Evolutionary conservation across 805 yeast species (phyloP).

Genomic region (Yamadazyma kitorensis): DNA sequence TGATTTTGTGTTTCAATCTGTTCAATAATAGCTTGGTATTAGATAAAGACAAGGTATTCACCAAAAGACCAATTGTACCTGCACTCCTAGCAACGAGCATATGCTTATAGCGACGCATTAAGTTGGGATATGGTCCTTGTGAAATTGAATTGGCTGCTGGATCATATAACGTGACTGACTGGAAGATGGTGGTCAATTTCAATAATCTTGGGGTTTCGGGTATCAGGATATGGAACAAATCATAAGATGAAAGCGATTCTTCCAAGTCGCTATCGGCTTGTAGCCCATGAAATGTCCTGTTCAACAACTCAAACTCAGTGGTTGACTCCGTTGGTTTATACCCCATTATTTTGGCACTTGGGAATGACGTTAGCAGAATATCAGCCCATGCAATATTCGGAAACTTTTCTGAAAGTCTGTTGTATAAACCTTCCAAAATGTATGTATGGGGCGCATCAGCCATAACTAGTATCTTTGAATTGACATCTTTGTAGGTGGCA

Average conservation of each 20-base stretch:
- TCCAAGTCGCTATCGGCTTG: conserved; percentile 22
- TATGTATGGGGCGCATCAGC: conserved; percentile 68
- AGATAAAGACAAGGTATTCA: conserved; percentile 81
- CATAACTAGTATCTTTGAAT: conserved; percentile 57
- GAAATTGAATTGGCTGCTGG: conserved; percentile 29
- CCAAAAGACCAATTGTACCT: conserved; percentile 86
- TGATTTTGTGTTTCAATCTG: conserved; percentile 57
- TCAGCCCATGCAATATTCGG: conserved; percentile 32
- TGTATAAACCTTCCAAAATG: conserved; percentile 40
- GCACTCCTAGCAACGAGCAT: conserved; percentile 91
- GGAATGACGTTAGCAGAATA: conserved; percentile 21
- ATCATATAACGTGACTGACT: conserved; percentile 49
- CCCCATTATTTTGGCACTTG: conserved; percentile 43
- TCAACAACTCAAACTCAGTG: conserved; percentile 7
- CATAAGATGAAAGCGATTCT: conserved; percentile 38
- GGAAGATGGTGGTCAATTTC: conserved; percentile 70
- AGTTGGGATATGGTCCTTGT: conserved; percentile 70
- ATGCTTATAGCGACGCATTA: conserved; percentile 78
- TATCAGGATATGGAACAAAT: conserved; percentile 63
- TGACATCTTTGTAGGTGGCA: conserved; percentile 34
- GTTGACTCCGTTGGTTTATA: conserved; percentile 22
- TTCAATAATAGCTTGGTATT: conserved; percentile 70
- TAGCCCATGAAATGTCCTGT: conserved; percentile 14
- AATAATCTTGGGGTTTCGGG: conserved; percentile 82
- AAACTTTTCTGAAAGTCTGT: conserved; percentile 26